Evolutionary conservation across 345 rosid species (phyloP).

Genomic region (Gossypium arboreum): DNA sequence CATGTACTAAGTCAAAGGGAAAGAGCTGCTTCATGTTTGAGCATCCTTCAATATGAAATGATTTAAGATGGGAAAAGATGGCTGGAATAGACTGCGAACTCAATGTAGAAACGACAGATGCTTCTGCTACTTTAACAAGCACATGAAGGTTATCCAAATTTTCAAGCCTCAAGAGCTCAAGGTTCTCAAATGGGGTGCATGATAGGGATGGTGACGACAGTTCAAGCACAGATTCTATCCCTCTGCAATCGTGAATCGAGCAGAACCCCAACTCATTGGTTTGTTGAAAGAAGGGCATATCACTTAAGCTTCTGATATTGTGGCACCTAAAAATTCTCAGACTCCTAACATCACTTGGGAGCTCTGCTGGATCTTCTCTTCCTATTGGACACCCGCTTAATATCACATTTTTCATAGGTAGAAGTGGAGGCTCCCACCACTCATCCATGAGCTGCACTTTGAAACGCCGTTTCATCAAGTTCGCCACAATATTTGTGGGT

Average conservation of each 20-base stretch:
- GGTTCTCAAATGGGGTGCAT: background rate
- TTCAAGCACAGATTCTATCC: constrained; percentile 3
- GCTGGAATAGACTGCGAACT: background rate
- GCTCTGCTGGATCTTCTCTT: background rate
- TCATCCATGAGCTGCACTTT: background rate
- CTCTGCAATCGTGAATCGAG: background rate
- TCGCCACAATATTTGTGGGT: too few species aligned
- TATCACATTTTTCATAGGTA: background rate
- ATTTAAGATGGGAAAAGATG: constrained; percentile 10
- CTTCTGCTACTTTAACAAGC: background rate
- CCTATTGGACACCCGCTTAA: background rate
- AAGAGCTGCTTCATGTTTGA: background rate
- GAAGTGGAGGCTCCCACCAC: background rate
- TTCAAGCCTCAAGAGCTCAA: background rate
- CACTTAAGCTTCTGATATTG: background rate
- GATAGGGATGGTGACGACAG: background rate
- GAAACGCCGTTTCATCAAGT: rapidly evolving
- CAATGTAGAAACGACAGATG: background rate
- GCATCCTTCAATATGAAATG: background rate
- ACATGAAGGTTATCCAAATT: background rate
- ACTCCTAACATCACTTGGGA: background rate
- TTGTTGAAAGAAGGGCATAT: background rate
- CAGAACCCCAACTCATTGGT: background rate
- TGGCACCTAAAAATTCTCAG: background rate
- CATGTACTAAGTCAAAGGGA: background rate